Base-by-base conservation (phyloP, 2,329 filamentous ascomycete genomes). In the Ambrosiella beaveri region DNA sequence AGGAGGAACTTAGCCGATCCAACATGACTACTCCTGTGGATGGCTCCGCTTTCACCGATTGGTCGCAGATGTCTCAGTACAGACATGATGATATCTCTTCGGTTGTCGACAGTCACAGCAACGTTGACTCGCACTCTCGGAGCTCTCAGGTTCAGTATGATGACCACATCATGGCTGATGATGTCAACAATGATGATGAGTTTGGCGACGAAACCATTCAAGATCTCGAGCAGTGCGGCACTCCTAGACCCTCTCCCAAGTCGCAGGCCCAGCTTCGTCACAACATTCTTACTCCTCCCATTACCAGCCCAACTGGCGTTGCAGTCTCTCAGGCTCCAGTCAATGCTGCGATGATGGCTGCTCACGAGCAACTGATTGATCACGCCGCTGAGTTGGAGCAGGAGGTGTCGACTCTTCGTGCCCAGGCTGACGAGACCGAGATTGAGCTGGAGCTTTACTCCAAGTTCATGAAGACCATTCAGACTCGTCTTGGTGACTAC, bases 191-290 rank as follows among this genome's bases (percentile, higher is more conserved):
- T 7, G 69, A 71, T 8, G 65, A 70, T 35, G 66, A 66, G 1
- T 78, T 79, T 64, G 74, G 75, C 7, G 73, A 79, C n/a, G 64
- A 67, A 2, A 75, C 75, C 0, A 71, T 78, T 66, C 74, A 72
- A 0, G 75, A 39, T 17, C 80, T 37, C 63, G 79, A 1, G 66
- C 15, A 71, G 7, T 74, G 73, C 63, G 75, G 78, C 65, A 81
- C 78, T 2, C 78, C 78, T 0, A 71, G 72, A 1, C 64, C 68
- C 13, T 65, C 67, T 47, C 65, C 68, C 50, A 65, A 67, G 19
- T n/a, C 53, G 12, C 15, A 51, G 13, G 47, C 9, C 17, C 36
- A 45, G 36, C 47, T 15, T 9, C 13, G 19, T 7, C 19, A 39
- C 27, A 27, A 13, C 44, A 57, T 57, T 45, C 74, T 74, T 3